Evolutionary conservation across 1,139 yeast species (phyloP), one percentile per base, ranked within the genome.

Genomic region (Scheffersomyces insectosa): DNA sequence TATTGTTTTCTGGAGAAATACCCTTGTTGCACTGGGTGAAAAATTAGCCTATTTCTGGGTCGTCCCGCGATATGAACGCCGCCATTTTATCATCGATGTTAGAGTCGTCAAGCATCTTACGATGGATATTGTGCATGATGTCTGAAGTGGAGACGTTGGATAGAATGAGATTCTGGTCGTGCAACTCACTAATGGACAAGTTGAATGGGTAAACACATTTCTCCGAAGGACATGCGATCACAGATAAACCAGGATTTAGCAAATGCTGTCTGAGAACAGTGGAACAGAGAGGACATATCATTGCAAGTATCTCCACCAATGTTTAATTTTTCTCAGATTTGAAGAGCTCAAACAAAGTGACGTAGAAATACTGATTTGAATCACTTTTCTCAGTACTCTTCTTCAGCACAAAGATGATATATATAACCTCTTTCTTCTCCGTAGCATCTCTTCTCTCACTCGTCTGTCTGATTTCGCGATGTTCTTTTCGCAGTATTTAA

Each of bases 201-300:
- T 68, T 65, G 50, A 66, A 66, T 9, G 73, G 73, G 45, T 56
- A 68, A 1, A 66, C 58, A 42, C 73, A 68, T 3, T 39, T 25
- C 37, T 52, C 59, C 6, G 48, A 46, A 1, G 70, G 62, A 45
- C 73, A 68, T 13, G 68, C 51, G 14, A 65, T 48, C 3, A 68
- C 40, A 13, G 65, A 57, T 36, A 64, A 42, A 4, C 54, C 48
- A 2, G 68, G 61, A 49, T 63, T 69, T 4, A 66, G 43, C 29
- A 67, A 50, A 39, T 62, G 62, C 46, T 62, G 64, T 29, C 43
- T 50, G 33, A 66, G 49, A 10, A 44, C 47, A 4, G 62, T 52
- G 8, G 47, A 36, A 45, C 72, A 67, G 29, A 64, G 40, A 2
- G 72, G 72, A 45, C 72, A 67, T 30, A 45, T 38, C 65, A 60